Base-by-base conservation (phyloP, 345 rosid species). In the Populus pruinosa region DNA sequence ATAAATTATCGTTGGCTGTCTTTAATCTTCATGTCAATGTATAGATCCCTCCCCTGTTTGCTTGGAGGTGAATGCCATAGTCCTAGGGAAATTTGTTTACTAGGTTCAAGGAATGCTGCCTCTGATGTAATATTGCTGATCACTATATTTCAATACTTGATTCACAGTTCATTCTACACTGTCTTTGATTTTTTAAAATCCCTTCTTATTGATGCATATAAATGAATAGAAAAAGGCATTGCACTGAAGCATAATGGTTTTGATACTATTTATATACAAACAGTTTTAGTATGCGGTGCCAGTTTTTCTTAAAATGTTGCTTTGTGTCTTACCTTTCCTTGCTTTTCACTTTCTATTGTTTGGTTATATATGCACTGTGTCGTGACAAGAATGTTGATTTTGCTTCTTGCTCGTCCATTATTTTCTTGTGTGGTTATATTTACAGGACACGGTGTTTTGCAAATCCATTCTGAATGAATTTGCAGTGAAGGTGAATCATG, bases 401-500 rank as follows among this genome's bases (percentile, higher is more conserved):
- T n/a, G 63, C 63, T 56, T 56, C 63, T 53, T 53, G 6, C n/a
- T 53, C 18, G 6, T 49, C 53, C 18, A 16, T 47, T 3, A 1
- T 47, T 13, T 13, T 47, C 56, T 50, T 50, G 56, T 50, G 6
- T 50, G 33, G 27, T 29, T 21, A 20, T 12, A 18, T 73, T 8
- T 74, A 25, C 81, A 88, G 87, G 83, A 82, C 64, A 66, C 62
- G 0, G 21, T 84, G 21, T 83, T 84, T 71, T 82, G 90, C 85
- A 86, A 86, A 53, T 82, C 85, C 55, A 86, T 88, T 68, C 78
- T 88, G 73, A 59, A 88, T 69, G 91, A 88, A 70, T 86, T 76
- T 81, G 87, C 82, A 0, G 85, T 69, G 56, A 88, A 83, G 82
- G 78, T 69, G 82, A 71, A 72, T 12, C 6, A 78, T 23, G 75